Evolutionary conservation across 768 basidiomycete genomes (phyloP).

Genomic region (Jaapia argillacea): DNA sequence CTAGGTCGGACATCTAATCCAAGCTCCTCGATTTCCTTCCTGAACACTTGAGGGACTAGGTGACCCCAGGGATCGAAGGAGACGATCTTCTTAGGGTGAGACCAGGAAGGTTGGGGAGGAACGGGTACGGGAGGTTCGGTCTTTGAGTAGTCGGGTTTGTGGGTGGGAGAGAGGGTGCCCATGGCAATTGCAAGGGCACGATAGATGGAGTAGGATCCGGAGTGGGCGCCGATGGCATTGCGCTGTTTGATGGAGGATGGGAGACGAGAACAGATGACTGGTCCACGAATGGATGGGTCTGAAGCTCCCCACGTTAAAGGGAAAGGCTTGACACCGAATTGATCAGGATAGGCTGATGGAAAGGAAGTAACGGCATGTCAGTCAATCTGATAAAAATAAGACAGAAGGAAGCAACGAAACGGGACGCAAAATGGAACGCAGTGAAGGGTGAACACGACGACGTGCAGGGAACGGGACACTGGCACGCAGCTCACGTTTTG

Average conservation of each 20-base stretch:
- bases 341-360: conserved; percentile 71
- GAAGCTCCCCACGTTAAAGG: conserved; percentile 76
- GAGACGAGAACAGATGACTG: conserved; percentile 83
- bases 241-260: conserved; percentile 78
- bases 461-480: conserved; percentile 5
- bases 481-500: no score
- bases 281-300: conserved; percentile 60
- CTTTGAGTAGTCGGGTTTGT: conserved; percentile 73
- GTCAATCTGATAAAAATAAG: conserved; percentile 2
- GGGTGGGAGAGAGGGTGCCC: conserved; percentile 66
- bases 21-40: conserved; percentile 43
- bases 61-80: conserved; percentile 94
- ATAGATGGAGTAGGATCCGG: conserved; percentile 91
- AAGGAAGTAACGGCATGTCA: conserved; percentile 2
- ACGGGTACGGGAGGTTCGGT: conserved; percentile 83
- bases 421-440: no score
- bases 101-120: conserved; percentile 72
- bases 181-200: conserved; percentile 89
- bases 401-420: not conserved
- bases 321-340: conserved; percentile 77
- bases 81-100: conserved; percentile 70
- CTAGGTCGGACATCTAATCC: conserved; percentile 86
- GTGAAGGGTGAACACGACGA: conserved; percentile 1
- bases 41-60: conserved; percentile 66
- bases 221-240: conserved; percentile 91